phyloP scores from a whole-genome alignment of 805 yeast species.

The Saccharomyces eubayanus region DNA sequence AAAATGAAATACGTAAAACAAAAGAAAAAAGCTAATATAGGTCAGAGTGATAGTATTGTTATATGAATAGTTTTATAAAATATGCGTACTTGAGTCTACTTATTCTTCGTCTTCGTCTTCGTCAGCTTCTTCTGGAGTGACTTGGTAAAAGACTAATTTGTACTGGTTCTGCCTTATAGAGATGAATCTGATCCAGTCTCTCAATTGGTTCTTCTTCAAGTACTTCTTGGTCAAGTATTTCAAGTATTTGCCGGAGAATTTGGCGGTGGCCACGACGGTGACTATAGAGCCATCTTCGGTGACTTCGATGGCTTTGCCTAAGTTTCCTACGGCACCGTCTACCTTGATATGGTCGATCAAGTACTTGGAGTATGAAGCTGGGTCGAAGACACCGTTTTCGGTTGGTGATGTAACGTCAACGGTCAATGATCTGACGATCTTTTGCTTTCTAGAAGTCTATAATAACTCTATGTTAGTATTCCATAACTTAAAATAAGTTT shows the following conservation, averaged over 20 bases:
- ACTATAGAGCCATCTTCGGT: constrained; percentile 83
- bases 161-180: constrained; percentile 91
- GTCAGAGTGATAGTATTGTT: background rate
- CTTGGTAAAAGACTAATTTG: constrained; percentile 98
- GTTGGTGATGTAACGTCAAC: constrained; percentile 97
- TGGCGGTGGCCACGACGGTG: constrained; percentile 80
- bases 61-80: background rate
- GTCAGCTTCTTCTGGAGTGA: constrained; percentile 90
- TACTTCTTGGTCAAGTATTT: constrained; percentile 99
- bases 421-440: constrained; percentile 78
- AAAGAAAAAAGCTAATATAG: background rate
- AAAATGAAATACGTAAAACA: background rate
- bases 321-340: constrained; percentile 92
- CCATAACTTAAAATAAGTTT: background rate
- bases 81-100: constrained; percentile 17
- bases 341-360: constrained; percentile 98
- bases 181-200: constrained; percentile 99
- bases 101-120: constrained; percentile 65
- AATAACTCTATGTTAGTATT: constrained; percentile 9
- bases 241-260: constrained; percentile 99
- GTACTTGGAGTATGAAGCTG: constrained; percentile 95
- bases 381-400: constrained; percentile 95
- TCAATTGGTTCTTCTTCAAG: constrained; percentile 99
- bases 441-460: constrained; percentile 77
- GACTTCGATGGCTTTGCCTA: constrained; percentile 88